Conservation (phyloP, 805 yeast genomes). For the Candida suzukii region DNA sequence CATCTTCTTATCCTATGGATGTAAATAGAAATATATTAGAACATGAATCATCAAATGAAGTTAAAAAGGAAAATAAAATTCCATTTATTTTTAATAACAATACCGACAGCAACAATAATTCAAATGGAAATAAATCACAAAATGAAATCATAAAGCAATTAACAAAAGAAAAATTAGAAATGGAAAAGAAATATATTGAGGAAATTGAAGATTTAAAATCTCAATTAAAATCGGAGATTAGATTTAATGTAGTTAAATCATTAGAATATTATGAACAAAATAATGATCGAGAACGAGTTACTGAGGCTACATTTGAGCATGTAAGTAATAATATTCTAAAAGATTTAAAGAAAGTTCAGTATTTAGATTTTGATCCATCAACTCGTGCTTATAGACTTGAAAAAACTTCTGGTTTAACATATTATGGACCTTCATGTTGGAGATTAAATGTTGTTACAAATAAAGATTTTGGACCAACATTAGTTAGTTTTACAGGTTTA, state of each 20-base stretch:
- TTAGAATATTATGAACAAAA: neutral
- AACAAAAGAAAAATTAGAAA: neutral
- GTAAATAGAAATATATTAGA: too few relatives aligned
- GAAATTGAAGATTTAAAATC: neutral
- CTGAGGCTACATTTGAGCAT: too few relatives aligned
- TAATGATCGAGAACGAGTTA: too few relatives aligned
- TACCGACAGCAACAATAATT: neutral
- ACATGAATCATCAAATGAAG: too few relatives aligned
- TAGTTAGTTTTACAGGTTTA: constrained; percentile 1
- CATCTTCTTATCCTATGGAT: too few relatives aligned
- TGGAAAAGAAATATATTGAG: neutral
- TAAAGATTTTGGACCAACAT: constrained; percentile 2
- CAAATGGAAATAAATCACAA: neutral
- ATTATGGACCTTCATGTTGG: constrained; percentile 14
- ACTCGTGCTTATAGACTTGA: constrained; percentile 3
- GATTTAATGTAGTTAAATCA: neutral
- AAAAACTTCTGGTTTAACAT: constrained; percentile 4
- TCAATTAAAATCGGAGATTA: neutral
- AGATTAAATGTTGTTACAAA: constrained; percentile 7
- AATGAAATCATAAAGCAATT: too few relatives aligned
- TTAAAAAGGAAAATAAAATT: too few relatives aligned
- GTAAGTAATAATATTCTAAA: neutral
- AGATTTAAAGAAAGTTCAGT: neutral
- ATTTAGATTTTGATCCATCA: neutral
- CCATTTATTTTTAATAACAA: neutral